Conservation (phyloP, 495 filamentous ascomycete species). For the Articulospora tetracladia region DNA sequence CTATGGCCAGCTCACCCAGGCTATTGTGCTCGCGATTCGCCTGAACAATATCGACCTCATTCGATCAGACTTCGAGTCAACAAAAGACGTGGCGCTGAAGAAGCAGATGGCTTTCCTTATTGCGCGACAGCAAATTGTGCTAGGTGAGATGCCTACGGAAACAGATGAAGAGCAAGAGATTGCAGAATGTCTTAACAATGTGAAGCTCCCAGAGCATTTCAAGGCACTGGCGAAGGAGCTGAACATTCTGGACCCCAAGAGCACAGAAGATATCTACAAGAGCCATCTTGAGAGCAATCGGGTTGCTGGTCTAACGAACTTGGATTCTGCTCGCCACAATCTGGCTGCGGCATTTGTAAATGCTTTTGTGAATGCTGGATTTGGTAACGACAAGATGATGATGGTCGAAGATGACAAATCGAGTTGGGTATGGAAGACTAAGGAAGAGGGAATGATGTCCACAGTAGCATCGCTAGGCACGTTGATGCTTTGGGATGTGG, state of each 20-base stretch:
- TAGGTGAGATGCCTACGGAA: slow-evolving; percentile 56
- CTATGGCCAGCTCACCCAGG: slow-evolving; percentile 88
- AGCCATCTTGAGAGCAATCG: slow-evolving; percentile 94
- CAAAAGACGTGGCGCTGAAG: slow-evolving; percentile 76
- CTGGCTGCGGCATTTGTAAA: slow-evolving; percentile 96
- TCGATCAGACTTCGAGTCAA: slow-evolving; percentile 70
- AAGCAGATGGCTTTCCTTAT: slow-evolving; percentile 94
- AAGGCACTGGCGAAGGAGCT: slow-evolving; percentile 91
- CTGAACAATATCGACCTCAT: slow-evolving; percentile 85
- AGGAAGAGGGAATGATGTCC: slow-evolving; percentile 95
- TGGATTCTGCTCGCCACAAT: slow-evolving; percentile 94
- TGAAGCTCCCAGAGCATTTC: slow-evolving; percentile 85
- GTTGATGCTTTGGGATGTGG: slow-evolving; percentile 86
- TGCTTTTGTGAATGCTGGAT: slow-evolving; percentile 92
- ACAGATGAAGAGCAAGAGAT: slow-evolving; percentile 67
- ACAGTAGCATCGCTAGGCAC: slow-evolving; percentile 91
- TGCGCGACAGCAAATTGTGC: slow-evolving; percentile 83
- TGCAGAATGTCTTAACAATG: slow-evolving; percentile 79
- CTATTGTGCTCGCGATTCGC: slow-evolving; percentile 89
- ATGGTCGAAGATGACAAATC: slow-evolving; percentile 75
- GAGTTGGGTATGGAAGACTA: slow-evolving; percentile 98
- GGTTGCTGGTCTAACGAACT: slow-evolving; percentile 85
- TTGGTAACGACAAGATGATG: slow-evolving; percentile 96
- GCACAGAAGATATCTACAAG: slow-evolving; percentile 99
- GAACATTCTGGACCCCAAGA: slow-evolving; percentile 94